A percentile compares a stretch with the other conserved stretches of the same genome.
Evolutionary conservation across 129 eudicot species (phyloP).

Genomic region (Centrapalus pauciflorus): DNA sequence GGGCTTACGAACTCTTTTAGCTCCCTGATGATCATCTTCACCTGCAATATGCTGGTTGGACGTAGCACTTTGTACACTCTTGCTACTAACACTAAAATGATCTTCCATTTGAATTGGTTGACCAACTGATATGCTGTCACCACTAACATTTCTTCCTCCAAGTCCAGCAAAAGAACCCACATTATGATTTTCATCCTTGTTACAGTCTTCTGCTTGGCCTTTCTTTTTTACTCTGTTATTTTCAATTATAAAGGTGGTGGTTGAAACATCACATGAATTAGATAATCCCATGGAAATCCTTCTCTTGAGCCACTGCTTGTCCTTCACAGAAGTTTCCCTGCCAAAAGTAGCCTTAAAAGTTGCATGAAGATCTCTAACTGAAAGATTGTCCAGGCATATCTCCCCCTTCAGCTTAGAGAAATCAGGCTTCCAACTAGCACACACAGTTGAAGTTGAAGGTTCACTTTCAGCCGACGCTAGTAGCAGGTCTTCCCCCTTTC

Average conservation of each 20-base stretch:
- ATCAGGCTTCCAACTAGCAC: conserved; percentile 56
- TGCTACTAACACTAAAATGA: conserved; percentile 23
- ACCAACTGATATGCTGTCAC: conserved; percentile 23
- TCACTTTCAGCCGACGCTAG: conserved; percentile 31
- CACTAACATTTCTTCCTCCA: conserved; percentile 21
- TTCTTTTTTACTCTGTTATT: conserved; percentile 56
- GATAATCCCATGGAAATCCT: conserved; percentile 91
- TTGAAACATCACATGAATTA: conserved; percentile 84
- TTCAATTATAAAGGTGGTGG: conserved; percentile 55
- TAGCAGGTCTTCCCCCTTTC: conserved; percentile 31
- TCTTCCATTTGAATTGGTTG: conserved; percentile 33
- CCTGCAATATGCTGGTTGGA: conserved; percentile 26
- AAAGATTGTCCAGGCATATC: conserved; percentile 65
- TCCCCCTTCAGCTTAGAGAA: conserved; percentile 78
- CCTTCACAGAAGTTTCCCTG: conserved; percentile 91
- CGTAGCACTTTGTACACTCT: conserved; percentile 26
- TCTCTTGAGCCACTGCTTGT: conserved; percentile 96
- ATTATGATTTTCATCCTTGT: conserved; percentile 13
- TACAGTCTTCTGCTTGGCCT: conserved; percentile 31
- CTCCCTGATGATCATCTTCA: conserved; percentile 49
- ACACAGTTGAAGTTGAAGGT: conserved; percentile 36
- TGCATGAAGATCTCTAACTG: conserved; percentile 93
- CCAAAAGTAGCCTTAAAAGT: conserved; percentile 94
- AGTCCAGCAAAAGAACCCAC: conserved; percentile 31
- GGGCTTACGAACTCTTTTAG: conserved; percentile 93